Evolutionary conservation across 2,329 filamentous ascomycete genomes (phyloP), one percentile per base, ranked within the genome.

Genomic region (Oidium heveae): DNA sequence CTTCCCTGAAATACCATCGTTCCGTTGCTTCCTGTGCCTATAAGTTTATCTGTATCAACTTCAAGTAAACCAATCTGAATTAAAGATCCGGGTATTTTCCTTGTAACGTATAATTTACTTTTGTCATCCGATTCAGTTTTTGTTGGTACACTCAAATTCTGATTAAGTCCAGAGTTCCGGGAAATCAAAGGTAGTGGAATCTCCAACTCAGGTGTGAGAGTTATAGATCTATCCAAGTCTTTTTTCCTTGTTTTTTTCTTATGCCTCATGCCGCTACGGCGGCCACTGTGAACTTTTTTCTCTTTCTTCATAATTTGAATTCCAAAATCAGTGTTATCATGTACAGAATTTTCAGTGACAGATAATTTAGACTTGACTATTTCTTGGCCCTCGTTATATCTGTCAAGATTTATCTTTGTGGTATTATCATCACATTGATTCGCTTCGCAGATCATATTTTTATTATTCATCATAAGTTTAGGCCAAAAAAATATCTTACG

Each of bases 1-100:
- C 81, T 85, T n/a, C 91, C 91, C 52, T 86, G 82, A 66, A 91
- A 96, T 0, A 98, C 91, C 54, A 93, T 80, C 0, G 91, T 98
- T n/a, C 91, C 91, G 64, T 95, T 94, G 66, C 89, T 96, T 55
- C 91, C 91, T 56, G 86, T 82, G 22, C 79, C 79, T 33, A 83
- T 71, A 58, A 80, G 75, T 61, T 75, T 71, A 49, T 80, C 74
- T 47, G 75, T 74, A 58, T 82, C 74, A 54, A 82, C 78, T 60
- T 80, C 75, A 1, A 83, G 74, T 55, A 74, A 77, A 33, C 76
- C 77, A 65, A 82, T 78, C 54, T 72, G 74, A 59, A 80, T 71
- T 52, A 76, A 73, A 4, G 76, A 72, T 0, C 74, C 75, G 1
- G 74, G 76, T 6, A 81, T 72, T 52, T 79, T 74, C 57, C 76